These are phyloP conservation scores for Boletus sp. DNA, from an alignment of 768 basidiomycete species.

Conservation along the genomic window DNA sequence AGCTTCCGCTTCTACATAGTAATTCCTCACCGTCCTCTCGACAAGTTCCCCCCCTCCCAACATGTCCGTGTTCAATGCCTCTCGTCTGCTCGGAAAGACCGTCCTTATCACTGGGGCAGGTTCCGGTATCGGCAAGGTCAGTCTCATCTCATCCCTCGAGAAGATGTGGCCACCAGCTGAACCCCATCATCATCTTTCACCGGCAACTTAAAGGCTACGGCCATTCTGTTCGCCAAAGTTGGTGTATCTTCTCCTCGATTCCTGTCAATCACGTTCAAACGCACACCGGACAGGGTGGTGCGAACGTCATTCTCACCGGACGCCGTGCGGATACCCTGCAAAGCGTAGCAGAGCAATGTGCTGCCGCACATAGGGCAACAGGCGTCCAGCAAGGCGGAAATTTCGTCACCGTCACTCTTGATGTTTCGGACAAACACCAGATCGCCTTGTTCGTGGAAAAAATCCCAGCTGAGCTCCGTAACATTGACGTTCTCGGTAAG, in stretches of 20 bases:
- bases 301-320: conserved; percentile 83
- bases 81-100: conserved; percentile 78
- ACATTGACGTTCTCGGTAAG: conserved; percentile 82
- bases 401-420: conserved; percentile 68
- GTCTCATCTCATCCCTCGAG: conserved; percentile 23
- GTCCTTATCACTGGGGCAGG: conserved; percentile 89
- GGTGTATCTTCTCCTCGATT: neutral
- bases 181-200: neutral
- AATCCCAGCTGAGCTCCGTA: conserved; percentile 63
- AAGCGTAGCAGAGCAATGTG: conserved; percentile 64
- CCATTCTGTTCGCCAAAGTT: conserved; percentile 86
- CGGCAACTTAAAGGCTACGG: conserved; percentile 59
- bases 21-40: neutral
- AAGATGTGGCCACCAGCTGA: neutral
- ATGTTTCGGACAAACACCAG: conserved; percentile 75
- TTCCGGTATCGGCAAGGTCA: conserved; percentile 84
- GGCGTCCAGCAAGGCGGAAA: conserved; percentile 74
- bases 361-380: conserved; percentile 66
- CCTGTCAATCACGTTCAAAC: neutral
- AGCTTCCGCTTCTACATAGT: neutral
- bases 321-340: conserved; percentile 72
- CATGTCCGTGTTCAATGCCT: conserved; percentile 82
- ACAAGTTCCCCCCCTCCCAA: conserved; percentile 8
- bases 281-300: conserved; percentile 57
- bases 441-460: conserved; percentile 67